Conservation (phyloP, 2,329 filamentous ascomycete genomes). For the Colletotrichum sp. region DNA sequence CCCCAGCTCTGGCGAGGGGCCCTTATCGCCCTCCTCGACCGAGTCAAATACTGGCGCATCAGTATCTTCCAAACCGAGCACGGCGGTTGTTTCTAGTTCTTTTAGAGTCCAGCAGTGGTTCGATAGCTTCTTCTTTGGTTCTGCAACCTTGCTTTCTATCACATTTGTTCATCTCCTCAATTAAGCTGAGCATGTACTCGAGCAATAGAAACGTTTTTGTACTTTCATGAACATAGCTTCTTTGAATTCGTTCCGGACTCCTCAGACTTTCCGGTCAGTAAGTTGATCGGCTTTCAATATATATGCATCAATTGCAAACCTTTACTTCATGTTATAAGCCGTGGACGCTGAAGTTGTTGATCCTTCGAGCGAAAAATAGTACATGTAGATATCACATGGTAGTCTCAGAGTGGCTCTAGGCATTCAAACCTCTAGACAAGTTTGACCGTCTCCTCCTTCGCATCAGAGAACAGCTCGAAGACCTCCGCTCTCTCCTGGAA, state of each 20-base stretch:
- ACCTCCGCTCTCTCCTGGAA: fast-evolving
- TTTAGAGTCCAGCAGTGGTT: fast-evolving
- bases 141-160: fast-evolving
- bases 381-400: background rate
- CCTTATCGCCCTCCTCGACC: background rate
- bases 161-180: background rate
- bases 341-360: background rate
- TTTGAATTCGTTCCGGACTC: fast-evolving
- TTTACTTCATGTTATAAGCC: background rate
- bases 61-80: background rate
- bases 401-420: background rate
- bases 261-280: fast-evolving
- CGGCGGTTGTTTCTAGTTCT: background rate
- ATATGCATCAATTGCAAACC: fast-evolving
- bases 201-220: background rate
- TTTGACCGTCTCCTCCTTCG: background rate
- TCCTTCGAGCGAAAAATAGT: fast-evolving
- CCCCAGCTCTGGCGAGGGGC: background rate
- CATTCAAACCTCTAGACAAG: background rate
- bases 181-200: background rate
- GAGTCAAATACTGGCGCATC: background rate
- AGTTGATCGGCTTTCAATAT: fast-evolving
- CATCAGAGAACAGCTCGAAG: background rate
- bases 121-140: background rate
- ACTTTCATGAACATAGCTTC: background rate